Conservation (phyloP, 2,329 filamentous ascomycete genomes). For the Pezizomycotina sp. region DNA sequence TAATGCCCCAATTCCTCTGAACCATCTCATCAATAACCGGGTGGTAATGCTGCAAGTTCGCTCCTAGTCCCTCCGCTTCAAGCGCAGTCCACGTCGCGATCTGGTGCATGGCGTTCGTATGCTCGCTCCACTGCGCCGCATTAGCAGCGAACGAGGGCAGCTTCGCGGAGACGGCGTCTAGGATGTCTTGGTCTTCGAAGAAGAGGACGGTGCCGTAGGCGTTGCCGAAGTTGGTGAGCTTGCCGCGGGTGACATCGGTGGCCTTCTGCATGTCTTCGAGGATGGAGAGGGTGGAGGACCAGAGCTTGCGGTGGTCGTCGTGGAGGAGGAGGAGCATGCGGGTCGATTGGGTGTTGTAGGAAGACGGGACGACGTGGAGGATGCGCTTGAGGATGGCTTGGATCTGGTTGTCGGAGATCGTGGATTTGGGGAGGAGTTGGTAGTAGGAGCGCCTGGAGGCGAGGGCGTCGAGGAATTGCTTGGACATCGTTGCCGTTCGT, state of each 20-base stretch:
- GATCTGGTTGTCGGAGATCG: conserved; percentile 43
- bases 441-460: conserved; percentile 55
- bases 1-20: conserved; percentile 50
- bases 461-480: conserved; percentile 50
- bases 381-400: conserved; percentile 47
- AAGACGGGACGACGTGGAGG: conserved; percentile 51
- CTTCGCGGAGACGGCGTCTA: conserved; percentile 49
- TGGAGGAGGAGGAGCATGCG: conserved; percentile 64
- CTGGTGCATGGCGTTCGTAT: conserved; percentile 71
- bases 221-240: conserved; percentile 45
- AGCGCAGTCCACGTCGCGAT: conserved; percentile 66
- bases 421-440: conserved; percentile 46
- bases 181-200: conserved; percentile 58
- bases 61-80: conserved; percentile 67
- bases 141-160: conserved; percentile 61
- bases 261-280: conserved; percentile 44
- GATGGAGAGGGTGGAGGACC: conserved; percentile 57
- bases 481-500: too few relatives aligned
- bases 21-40: conserved; percentile 64
- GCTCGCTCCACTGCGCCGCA: conserved; percentile 60
- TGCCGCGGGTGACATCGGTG: conserved; percentile 39
- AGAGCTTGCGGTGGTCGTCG: conserved; percentile 72
- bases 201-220: conserved; percentile 74
- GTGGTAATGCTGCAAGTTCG: conserved; percentile 89
- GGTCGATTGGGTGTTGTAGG: conserved; percentile 76